Evolutionary conservation across 2,329 filamentous ascomycete species (phyloP), one percentile per base, ranked within the genome.

Genomic region (Colletotrichum sp.): DNA sequence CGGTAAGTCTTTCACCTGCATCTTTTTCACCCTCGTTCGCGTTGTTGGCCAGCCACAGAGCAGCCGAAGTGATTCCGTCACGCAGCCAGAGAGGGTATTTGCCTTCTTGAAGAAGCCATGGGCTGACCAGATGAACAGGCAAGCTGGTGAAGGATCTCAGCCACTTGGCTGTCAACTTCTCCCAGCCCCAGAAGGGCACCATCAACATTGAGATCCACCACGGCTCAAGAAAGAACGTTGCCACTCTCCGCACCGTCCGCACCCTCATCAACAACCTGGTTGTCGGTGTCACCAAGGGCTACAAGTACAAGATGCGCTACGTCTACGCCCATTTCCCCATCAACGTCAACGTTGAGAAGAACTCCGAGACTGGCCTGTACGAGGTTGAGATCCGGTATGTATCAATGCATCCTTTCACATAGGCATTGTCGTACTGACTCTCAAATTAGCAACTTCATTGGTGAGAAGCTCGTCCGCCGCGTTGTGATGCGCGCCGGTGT

Each of bases 261-360:
- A 96, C 96, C 81, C 89, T 99, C 89, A 98, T 99, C 92, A 95
- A 98, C 93, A 99, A 99, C 94, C 88, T 99, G 90, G 95, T 99
- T 89, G 93, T 96, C 84, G 97, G 97, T 89, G 97, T 99, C 82
- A 99, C 97, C 88, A 98, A 96, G 92, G 97, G 97, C 83, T 99
- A 94, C 95, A 98, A 98, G 92, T 99, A 99, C 95, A 99, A 99
- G 95, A 99, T 99, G 96, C 95, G 98, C 86, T 99, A 99, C 92
- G 97, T 99, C 89, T 99, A 99, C 89, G 97, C 97, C 88, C 97
- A 99, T 94, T 99, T 99, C 88, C 97, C 97, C 90, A 99, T 99
- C 95, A 99, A 99, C 93, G 96, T 99, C 91, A 99, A 98, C 92
- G 89, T 99, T 82, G 96, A 98, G 85, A 96, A 98, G 94, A 96